Percentiles rank a stretch among this genome's conserved stretches.
These are phyloP conservation scores for Nyctanthes arbortristis DNA, from an alignment of 257 asterid species.

Conservation along the genomic window DNA sequence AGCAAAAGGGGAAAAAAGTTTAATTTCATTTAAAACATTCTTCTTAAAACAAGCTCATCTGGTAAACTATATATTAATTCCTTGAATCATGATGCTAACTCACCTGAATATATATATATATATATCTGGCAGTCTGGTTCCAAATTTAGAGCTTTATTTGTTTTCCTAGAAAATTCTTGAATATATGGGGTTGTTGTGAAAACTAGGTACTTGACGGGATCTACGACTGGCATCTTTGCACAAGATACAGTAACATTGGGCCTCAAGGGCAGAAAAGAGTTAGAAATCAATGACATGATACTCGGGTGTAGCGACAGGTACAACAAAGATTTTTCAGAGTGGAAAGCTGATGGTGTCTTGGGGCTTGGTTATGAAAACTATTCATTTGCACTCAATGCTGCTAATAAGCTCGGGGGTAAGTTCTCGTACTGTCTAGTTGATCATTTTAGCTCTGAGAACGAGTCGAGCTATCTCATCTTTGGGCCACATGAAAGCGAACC, in stretches of 20 bases:
- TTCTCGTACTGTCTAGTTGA: conserved; percentile 68
- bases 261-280: conserved; percentile 31
- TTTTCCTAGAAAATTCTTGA: neutral
- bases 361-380: conserved; percentile 57
- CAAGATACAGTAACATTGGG: conserved; percentile 44
- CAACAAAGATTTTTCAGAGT: conserved; percentile 27
- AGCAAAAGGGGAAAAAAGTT: no score
- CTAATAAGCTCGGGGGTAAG: conserved; percentile 40
- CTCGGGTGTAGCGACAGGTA: conserved; percentile 49
- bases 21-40: no score
- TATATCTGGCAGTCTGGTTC: no score
- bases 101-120: no score
- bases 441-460: conserved; percentile 45
- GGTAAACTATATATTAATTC: no score
- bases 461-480: conserved; percentile 49
- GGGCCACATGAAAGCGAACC: conserved; percentile 29
- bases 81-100: no score
- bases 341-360: conserved; percentile 49
- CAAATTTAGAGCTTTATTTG: neutral
- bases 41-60: no score
- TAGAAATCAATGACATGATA: conserved; percentile 34
- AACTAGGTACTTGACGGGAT: conserved; percentile 53
- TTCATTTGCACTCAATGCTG: conserved; percentile 44
- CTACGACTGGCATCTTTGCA: conserved; percentile 49
- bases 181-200: neutral